These are phyloP conservation scores for Gossypium lobatum DNA, from an alignment of 441 rosid genomes.

Conservation along the genomic window DNA sequence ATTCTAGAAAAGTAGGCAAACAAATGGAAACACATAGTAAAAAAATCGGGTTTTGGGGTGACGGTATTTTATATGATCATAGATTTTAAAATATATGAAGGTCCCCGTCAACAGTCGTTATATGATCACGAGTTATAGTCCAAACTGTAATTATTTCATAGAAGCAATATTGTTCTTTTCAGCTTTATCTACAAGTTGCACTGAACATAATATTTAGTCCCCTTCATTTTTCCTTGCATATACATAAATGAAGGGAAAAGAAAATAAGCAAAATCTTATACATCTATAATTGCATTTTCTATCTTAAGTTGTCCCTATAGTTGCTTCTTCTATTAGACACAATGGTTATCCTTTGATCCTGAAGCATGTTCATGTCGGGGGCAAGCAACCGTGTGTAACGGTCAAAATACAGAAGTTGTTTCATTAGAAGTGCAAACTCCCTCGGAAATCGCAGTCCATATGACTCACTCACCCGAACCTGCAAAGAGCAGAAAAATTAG, in stretches of 20 bases:
- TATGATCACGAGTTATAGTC: too few relatives aligned
- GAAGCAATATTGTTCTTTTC: background rate
- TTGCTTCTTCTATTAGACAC: constrained; percentile 59
- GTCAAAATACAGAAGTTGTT: constrained; percentile 91
- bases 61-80: too few relatives aligned
- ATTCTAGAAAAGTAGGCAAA: too few relatives aligned
- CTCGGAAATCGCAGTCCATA: constrained; percentile 88
- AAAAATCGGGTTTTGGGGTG: too few relatives aligned
- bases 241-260: background rate
- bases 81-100: too few relatives aligned
- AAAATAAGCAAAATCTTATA: background rate
- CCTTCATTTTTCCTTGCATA: background rate
- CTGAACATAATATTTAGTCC: background rate
- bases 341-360: constrained; percentile 82
- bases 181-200: background rate
- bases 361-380: constrained; percentile 93
- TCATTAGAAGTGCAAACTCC: constrained; percentile 93
- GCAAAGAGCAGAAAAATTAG: constrained; percentile 13
- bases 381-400: constrained; percentile 91
- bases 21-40: accelerated
- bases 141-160: background rate
- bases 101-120: too few relatives aligned
- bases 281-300: constrained; percentile 11
- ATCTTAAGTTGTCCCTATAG: constrained; percentile 37
- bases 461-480: constrained; percentile 86